phyloP scores from a whole-genome alignment of 306 rosid genomes.

The Amphicarpaea edgeworthii region DNA sequence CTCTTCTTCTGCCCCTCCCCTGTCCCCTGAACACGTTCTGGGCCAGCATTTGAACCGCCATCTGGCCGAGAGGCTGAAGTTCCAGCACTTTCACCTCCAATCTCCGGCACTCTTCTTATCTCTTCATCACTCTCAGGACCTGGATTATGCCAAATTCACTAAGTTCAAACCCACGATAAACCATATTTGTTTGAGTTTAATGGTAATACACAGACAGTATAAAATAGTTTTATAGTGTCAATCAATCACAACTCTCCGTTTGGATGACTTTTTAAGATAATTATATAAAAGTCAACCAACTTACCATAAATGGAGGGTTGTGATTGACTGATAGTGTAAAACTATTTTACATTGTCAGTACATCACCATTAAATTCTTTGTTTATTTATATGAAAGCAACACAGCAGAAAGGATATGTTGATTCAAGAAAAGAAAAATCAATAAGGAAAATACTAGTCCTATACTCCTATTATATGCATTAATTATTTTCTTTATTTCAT shows the following conservation, averaged over 20 bases:
- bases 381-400: background rate
- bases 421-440: background rate
- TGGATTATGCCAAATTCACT: constrained; percentile 37
- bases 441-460: background rate
- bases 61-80: constrained; percentile 74
- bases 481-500: background rate
- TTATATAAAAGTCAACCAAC: no score
- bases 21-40: constrained; percentile 69
- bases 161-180: constrained; percentile 15
- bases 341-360: no score
- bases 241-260: no score
- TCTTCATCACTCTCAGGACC: constrained; percentile 97
- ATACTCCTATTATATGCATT: background rate
- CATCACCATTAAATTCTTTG: no score
- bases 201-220: no score
- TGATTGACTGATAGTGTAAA: no score
- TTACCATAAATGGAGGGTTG: no score
- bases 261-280: no score
- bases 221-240: no score
- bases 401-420: background rate
- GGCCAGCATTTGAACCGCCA: constrained; percentile 66
- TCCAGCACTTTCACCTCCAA: constrained; percentile 90
- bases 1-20: constrained; percentile 84
- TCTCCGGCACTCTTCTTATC: constrained; percentile 95
- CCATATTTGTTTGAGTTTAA: no score